phyloP scores from a whole-genome alignment of 768 basidiomycete genomes.

The Agaricus sinodeliciosus region DNA sequence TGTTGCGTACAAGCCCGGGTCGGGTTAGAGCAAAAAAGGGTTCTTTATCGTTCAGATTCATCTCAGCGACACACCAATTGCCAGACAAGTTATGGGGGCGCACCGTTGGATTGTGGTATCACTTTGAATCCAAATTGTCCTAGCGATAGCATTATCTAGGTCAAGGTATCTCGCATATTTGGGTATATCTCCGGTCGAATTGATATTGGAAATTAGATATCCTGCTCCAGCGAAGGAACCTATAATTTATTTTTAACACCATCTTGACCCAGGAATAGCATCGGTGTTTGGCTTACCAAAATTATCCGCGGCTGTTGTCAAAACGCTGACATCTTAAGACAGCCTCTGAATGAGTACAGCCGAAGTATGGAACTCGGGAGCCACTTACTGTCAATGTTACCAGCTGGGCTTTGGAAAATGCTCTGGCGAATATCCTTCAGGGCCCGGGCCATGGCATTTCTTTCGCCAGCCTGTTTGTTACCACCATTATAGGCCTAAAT shows the following conservation, averaged over 20 bases:
- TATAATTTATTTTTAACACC: constrained; percentile 18
- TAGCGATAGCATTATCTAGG: constrained; percentile 52
- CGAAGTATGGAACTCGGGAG: neutral
- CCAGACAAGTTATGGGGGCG: neutral
- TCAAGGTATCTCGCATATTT: constrained; percentile 66
- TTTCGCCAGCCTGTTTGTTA: constrained; percentile 46
- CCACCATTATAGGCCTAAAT: constrained; percentile 63
- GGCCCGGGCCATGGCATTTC: constrained; percentile 32
- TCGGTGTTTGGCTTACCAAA: constrained; percentile 37
- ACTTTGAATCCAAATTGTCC: constrained; percentile 55
- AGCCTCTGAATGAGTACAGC: neutral
- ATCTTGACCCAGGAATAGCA: neutral
- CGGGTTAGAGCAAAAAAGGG: constrained; percentile 64
- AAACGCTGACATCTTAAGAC: constrained; percentile 42
- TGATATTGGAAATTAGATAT: constrained; percentile 45
- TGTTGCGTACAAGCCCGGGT: constrained; percentile 57
- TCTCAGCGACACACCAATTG: neutral
- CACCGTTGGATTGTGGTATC: constrained; percentile 45
- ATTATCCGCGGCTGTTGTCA: constrained; percentile 48
- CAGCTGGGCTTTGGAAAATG: constrained; percentile 53
- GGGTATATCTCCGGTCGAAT: constrained; percentile 29
- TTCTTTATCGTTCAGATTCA: constrained; percentile 23
- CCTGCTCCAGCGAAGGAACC: constrained; percentile 69
- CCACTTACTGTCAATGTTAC: constrained; percentile 48
- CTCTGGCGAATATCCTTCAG: constrained; percentile 48